A percentile compares a stretch with the other conserved stretches of the same genome.
Conservation (phyloP, 2,329 filamentous ascomycete species). For the Biscogniauxia sp. region DNA sequence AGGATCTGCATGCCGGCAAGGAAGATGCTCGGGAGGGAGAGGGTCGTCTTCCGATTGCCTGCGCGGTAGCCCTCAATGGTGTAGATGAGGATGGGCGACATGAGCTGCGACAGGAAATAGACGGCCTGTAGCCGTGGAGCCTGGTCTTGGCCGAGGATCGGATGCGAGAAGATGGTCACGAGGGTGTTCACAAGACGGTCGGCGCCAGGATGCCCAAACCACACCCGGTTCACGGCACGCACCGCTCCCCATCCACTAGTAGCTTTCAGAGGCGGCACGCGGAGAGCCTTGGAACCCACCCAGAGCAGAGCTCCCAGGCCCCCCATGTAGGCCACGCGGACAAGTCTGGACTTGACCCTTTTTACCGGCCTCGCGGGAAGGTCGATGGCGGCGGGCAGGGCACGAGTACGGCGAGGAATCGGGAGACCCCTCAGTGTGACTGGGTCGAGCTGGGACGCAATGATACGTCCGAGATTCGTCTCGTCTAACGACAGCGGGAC, state of each 20-base stretch:
- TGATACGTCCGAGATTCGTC: background rate
- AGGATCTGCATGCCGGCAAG: background rate
- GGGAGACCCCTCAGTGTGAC: constrained; percentile 6
- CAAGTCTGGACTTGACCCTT: background rate
- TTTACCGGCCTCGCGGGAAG: constrained; percentile 12
- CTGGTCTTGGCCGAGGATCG: background rate
- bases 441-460: background rate
- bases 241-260: background rate
- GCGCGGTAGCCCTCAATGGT: background rate
- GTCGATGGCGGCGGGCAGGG: constrained; percentile 17
- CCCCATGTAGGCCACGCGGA: background rate
- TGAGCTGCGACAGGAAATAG: background rate
- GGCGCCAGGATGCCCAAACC: background rate
- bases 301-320: background rate
- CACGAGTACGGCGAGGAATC: constrained; percentile 11
- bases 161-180: background rate
- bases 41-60: background rate
- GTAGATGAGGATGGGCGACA: background rate
- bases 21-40: background rate
- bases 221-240: background rate
- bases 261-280: background rate
- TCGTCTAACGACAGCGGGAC: background rate
- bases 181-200: background rate
- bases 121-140: background rate
- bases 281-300: background rate